These are phyloP conservation scores for Bacidia gigantensis DNA, from an alignment of 495 filamentous ascomycete genomes.

Conservation along the genomic window DNA sequence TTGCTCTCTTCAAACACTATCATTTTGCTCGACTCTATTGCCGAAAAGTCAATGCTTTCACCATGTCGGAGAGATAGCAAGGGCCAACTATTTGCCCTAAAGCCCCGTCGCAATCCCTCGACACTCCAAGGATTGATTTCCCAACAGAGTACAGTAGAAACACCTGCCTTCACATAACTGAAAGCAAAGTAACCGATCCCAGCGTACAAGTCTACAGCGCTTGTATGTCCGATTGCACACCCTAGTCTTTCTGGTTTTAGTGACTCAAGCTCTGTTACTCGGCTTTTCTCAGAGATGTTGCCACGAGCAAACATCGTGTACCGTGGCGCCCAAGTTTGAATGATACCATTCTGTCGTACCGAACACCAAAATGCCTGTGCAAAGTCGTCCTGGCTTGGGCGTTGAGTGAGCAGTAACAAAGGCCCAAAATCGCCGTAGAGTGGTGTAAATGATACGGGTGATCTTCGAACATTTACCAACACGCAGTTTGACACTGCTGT, in stretches of 20 bases:
- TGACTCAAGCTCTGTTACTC: slow-evolving; percentile 38
- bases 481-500: neutral
- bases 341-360: slow-evolving; percentile 60
- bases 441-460: slow-evolving; percentile 45
- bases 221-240: slow-evolving; percentile 18
- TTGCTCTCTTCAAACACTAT: slow-evolving; percentile 38
- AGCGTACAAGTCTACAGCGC: slow-evolving; percentile 73
- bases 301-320: slow-evolving; percentile 89
- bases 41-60: slow-evolving; percentile 16
- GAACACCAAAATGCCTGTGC: slow-evolving; percentile 55
- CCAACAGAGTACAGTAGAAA: slow-evolving; percentile 63
- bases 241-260: slow-evolving; percentile 14
- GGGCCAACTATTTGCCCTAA: slow-evolving; percentile 50
- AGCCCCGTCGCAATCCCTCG: slow-evolving; percentile 64
- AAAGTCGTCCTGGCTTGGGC: slow-evolving; percentile 35
- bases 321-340: slow-evolving; percentile 73
- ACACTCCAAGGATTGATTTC: slow-evolving; percentile 83
- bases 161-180: slow-evolving; percentile 57
- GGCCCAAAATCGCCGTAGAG: slow-evolving; percentile 58
- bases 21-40: slow-evolving; percentile 27
- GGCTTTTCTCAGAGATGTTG: slow-evolving; percentile 77
- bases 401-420: slow-evolving; percentile 12
- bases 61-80: slow-evolving; percentile 35
- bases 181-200: slow-evolving; percentile 92
- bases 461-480: slow-evolving; percentile 46